Percentiles rank a stretch among this genome's conserved stretches.
Conservation (phyloP, 2,329 filamentous ascomycete species). For the Ascosphaera apis region DNA sequence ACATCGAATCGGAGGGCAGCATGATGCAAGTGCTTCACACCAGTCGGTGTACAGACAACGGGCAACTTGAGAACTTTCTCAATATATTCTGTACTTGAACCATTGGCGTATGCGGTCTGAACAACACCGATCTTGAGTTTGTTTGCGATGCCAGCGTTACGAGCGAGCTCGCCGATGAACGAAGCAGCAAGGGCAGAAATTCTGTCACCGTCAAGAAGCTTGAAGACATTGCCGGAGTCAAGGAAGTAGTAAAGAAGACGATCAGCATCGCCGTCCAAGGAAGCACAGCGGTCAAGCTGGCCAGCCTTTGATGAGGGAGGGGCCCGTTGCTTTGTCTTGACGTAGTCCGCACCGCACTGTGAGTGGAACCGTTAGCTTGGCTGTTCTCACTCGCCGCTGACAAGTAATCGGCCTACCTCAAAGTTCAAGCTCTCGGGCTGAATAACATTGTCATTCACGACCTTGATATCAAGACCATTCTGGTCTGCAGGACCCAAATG, state of each 20-base stretch:
- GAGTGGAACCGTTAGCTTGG: conserved; percentile 8
- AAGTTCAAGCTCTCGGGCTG: conserved; percentile 74
- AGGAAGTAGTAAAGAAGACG: conserved; percentile 88
- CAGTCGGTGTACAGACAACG: conserved; percentile 80
- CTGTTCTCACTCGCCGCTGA: too few relatives aligned
- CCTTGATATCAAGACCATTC: conserved; percentile 53
- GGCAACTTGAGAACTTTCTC: conserved; percentile 70
- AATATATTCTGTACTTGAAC: conserved; percentile 79
- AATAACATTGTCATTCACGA: conserved; percentile 83
- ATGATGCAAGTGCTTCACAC: conserved; percentile 94
- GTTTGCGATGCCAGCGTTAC: conserved; percentile 52
- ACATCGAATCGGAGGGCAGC: conserved; percentile 89
- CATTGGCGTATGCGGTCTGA: conserved; percentile 95
- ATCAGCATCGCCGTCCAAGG: conserved; percentile 86
- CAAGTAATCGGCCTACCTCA: conserved; percentile 36
- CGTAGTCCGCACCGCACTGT: conserved; percentile 82
- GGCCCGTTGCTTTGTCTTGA: conserved; percentile 88
- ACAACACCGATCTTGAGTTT: conserved; percentile 82
- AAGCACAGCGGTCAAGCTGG: conserved; percentile 59
- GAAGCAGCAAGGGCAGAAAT: conserved; percentile 86
- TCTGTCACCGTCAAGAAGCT: conserved; percentile 84
- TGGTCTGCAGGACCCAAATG: conserved; percentile 44
- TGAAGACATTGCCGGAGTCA: conserved; percentile 62
- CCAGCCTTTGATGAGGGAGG: conserved; percentile 61
- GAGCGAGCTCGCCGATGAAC: conserved; percentile 75